These are phyloP conservation scores for Bryoerythrophyllum caledonicum DNA, from an alignment of 225 moss, liverwort and hornwort species.

Conservation along the genomic window DNA sequence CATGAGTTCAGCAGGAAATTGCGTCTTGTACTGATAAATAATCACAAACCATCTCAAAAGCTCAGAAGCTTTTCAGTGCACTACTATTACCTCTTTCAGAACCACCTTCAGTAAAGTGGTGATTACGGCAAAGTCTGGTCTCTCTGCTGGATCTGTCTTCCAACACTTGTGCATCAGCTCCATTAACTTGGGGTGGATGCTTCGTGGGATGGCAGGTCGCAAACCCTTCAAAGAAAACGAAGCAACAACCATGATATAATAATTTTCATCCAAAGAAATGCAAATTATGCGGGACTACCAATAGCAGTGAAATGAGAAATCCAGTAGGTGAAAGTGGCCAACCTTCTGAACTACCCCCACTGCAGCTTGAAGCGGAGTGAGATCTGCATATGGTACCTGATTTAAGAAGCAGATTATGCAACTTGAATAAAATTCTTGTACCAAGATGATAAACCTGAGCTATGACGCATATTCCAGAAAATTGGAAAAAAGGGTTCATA, in stretches of 20 bases:
- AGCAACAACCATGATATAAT: neutral
- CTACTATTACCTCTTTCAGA: conserved; percentile 42
- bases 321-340: neutral
- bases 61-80: neutral
- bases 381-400: conserved; percentile 88
- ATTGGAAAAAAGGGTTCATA: conserved; percentile 1
- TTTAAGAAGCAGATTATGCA: neutral
- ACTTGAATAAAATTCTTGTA: neutral
- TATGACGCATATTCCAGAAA: neutral
- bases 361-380: conserved; percentile 92
- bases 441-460: neutral
- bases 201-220: conserved; percentile 76
- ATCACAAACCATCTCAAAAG: neutral
- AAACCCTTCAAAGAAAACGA: conserved; percentile 52
- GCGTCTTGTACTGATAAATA: neutral
- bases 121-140: conserved; percentile 41
- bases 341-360: conserved; percentile 96
- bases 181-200: conserved; percentile 58
- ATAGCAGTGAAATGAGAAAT: conserved; percentile 1
- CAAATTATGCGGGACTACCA: neutral
- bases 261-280: neutral
- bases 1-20: too few relatives aligned
- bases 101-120: conserved; percentile 35
- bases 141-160: conserved; percentile 37
- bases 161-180: conserved; percentile 59